These are phyloP conservation scores for Straminergon stramineum DNA, from an alignment of 225 moss, liverwort and hornwort species.

Conservation along the genomic window DNA sequence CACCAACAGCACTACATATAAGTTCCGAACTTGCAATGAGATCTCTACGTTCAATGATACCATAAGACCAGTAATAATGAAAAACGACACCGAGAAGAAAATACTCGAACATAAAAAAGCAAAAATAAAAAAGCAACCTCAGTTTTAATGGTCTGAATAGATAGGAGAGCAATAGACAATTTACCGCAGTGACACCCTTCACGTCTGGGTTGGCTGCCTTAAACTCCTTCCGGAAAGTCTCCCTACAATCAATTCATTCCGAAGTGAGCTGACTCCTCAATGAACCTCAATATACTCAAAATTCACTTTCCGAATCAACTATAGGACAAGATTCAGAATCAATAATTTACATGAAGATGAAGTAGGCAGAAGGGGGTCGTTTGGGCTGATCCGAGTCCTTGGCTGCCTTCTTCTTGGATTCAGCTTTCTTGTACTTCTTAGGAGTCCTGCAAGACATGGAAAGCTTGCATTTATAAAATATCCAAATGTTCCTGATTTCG, in stretches of 20 bases:
- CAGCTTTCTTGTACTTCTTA: slow-evolving; percentile 25
- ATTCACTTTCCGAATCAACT: background rate
- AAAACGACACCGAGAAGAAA: background rate
- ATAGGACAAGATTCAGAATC: background rate
- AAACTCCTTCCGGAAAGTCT: slow-evolving; percentile 47
- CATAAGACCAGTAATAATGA: background rate
- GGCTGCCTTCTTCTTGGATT: slow-evolving; percentile 21
- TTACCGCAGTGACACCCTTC: slow-evolving; percentile 46
- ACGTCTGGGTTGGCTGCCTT: slow-evolving; percentile 46
- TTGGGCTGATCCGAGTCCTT: slow-evolving; percentile 49
- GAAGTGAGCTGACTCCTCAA: background rate
- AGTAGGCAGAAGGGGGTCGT: slow-evolving; percentile 42
- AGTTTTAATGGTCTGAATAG: background rate
- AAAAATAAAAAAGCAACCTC: background rate
- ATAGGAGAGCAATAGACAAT: background rate
- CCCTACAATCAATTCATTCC: slow-evolving; percentile 18
- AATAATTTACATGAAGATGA: slow-evolving; percentile 36
- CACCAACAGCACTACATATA: background rate
- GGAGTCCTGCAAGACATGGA: background rate
- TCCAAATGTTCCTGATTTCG: background rate
- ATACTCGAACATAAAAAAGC: background rate
- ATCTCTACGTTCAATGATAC: background rate
- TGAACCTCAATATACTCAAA: background rate
- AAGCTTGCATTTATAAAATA: background rate
- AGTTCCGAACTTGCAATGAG: background rate